A percentile compares a stretch with the other conserved stretches of the same genome.
These are phyloP conservation scores for Colletotrichum sp. DNA, from an alignment of 2,329 filamentous ascomycete species.

Conservation along the genomic window DNA sequence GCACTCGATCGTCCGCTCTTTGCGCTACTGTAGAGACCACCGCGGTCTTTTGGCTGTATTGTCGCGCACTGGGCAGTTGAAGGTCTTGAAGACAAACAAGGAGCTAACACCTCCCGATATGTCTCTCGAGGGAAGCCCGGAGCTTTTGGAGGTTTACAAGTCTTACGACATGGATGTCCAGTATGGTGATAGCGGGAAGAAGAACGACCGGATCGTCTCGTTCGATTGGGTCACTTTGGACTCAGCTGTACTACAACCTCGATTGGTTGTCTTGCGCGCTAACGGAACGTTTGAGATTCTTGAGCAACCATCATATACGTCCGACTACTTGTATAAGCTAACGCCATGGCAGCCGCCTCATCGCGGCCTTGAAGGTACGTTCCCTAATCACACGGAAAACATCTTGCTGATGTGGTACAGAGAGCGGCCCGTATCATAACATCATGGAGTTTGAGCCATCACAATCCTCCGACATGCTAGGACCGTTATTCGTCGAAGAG, in stretches of 20 bases:
- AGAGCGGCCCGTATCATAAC: conserved; percentile 56
- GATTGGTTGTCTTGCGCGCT: conserved; percentile 64
- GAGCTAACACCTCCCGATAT: conserved; percentile 51
- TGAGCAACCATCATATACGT: conserved; percentile 63
- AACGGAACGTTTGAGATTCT: conserved; percentile 68
- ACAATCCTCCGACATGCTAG: conserved; percentile 58
- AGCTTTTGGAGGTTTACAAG: conserved; percentile 63
- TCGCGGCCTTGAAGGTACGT: conserved; percentile 58
- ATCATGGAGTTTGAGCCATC: conserved; percentile 64
- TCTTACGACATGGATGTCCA: conserved; percentile 68
- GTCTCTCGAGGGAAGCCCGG: conserved; percentile 53
- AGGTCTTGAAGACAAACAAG: conserved; percentile 63
- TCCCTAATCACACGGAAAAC: too few species aligned
- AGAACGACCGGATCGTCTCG: conserved; percentile 67
- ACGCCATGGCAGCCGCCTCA: conserved; percentile 66
- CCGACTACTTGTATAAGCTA: conserved; percentile 64
- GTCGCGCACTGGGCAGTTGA: conserved; percentile 67
- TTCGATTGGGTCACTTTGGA: conserved; percentile 71
- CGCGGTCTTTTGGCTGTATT: conserved; percentile 66
- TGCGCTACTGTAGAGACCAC: conserved; percentile 68
- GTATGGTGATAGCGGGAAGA: conserved; percentile 55
- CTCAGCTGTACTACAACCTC: conserved; percentile 59
- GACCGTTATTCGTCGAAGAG: conserved; percentile 58
- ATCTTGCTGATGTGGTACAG: conserved; percentile 39
- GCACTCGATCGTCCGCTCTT: conserved; percentile 65